A percentile compares a stretch with the other conserved stretches of the same genome.
These are phyloP conservation scores for Lactarius psammicola DNA, from an alignment of 768 basidiomycete species.

Conservation along the genomic window DNA sequence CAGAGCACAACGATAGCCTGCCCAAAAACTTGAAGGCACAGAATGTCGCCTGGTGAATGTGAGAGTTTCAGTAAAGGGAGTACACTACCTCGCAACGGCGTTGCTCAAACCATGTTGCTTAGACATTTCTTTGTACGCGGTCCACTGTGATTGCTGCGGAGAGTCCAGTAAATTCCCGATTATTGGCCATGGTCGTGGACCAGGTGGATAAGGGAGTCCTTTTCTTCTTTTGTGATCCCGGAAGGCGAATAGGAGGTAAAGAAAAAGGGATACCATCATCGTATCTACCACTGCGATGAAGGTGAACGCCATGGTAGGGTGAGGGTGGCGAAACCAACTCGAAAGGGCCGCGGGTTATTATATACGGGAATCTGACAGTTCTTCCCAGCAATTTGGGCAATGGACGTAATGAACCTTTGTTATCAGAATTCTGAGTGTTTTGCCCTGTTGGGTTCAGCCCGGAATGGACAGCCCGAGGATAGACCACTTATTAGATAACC, in stretches of 20 bases:
- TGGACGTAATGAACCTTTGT: no score
- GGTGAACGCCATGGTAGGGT: background rate
- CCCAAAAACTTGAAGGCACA: slow-evolving; percentile 39
- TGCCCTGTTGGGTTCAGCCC: no score
- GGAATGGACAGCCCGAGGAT: no score
- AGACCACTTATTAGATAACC: no score
- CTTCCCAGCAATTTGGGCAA: no score
- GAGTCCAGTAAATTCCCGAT: slow-evolving; percentile 12
- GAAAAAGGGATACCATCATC: background rate
- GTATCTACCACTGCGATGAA: background rate
- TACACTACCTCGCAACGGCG: no score
- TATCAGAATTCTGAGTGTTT: no score
- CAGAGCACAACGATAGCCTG: slow-evolving; percentile 51
- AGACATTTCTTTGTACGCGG: background rate
- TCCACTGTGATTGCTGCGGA: slow-evolving; percentile 1
- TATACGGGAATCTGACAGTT: no score
- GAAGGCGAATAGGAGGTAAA: background rate
- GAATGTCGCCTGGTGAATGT: background rate
- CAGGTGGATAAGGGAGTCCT: slow-evolving; percentile 14
- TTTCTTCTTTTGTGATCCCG: background rate
- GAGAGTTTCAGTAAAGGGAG: no score
- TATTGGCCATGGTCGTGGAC: slow-evolving; percentile 10
- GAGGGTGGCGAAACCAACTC: no score
- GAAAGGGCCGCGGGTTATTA: no score
- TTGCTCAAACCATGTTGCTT: slow-evolving; percentile 9